Percentiles rank a stretch among this genome's conserved stretches.
These are phyloP conservation scores for Aspergillus sojae DNA, from an alignment of 2,329 filamentous ascomycete genomes.

Conservation along the genomic window DNA sequence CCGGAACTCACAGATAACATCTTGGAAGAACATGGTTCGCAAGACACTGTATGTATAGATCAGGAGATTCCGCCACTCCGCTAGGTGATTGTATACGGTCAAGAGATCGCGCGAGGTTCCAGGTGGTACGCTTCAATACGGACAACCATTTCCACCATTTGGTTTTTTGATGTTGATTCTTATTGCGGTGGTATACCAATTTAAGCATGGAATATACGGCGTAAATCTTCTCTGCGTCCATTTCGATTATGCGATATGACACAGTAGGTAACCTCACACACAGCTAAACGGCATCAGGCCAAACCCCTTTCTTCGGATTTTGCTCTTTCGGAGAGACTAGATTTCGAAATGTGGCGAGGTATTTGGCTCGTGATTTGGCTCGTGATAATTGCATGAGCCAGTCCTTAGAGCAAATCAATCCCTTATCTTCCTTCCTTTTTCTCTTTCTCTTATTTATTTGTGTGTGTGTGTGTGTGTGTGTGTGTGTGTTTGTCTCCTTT, in stretches of 20 bases:
- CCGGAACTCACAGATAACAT: constrained; percentile 44
- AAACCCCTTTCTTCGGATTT: neutral
- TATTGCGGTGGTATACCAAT: constrained; percentile 79
- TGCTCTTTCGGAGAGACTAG: neutral
- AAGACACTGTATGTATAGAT: constrained; percentile 37
- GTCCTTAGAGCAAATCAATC: neutral
- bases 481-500: neutral
- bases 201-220: constrained; percentile 56
- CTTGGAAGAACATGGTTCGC: constrained; percentile 39
- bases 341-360: neutral
- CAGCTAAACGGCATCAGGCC: neutral
- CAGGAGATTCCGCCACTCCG: constrained; percentile 8
- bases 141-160: constrained; percentile 81
- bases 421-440: neutral
- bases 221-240: constrained; percentile 34
- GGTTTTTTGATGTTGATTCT: constrained; percentile 81
- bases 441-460: neutral
- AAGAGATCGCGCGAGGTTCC: constrained; percentile 55
- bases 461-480: neutral
- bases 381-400: neutral
- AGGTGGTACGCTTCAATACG: constrained; percentile 68
- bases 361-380: neutral
- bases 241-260: constrained; percentile 10
- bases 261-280: neutral
- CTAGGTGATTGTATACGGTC: constrained; percentile 29